A percentile compares a stretch with the other conserved stretches of the same genome.
Evolutionary conservation across 495 filamentous ascomycete species (phyloP).

Genomic region (Penicillium robsamsonii): DNA sequence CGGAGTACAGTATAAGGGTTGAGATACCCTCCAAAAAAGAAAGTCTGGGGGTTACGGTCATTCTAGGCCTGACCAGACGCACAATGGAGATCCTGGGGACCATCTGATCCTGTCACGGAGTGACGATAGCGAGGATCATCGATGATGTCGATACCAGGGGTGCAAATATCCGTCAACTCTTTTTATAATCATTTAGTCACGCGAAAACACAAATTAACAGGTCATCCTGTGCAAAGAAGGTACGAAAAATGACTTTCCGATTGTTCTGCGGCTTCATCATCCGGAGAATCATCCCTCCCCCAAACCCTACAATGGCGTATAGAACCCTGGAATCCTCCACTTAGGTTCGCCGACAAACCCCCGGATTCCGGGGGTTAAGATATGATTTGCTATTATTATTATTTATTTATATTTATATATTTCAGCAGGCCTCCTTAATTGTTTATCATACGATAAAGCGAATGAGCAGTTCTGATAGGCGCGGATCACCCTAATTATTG

Average conservation of each 20-base stretch:
- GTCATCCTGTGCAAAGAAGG: slow-evolving; percentile 14
- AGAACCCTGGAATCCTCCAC: background rate
- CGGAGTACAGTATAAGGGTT: background rate
- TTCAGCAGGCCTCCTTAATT: background rate
- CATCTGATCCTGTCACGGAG: slow-evolving; percentile 9
- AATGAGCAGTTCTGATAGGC: slow-evolving; percentile 23
- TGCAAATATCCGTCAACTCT: slow-evolving; percentile 3
- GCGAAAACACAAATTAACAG: slow-evolving; percentile 14
- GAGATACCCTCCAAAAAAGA: background rate
- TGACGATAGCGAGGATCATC: slow-evolving; percentile 28
- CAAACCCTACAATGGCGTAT: background rate
- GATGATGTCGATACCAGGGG: slow-evolving; percentile 31
- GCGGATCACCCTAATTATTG: slow-evolving; percentile 26
- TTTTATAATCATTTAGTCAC: slow-evolving; percentile 28
- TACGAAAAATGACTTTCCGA: too few relatives aligned
- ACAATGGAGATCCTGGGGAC: background rate
- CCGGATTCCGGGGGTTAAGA: slow-evolving; percentile 9
- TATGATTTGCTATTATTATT: background rate
- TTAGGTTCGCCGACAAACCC: slow-evolving; percentile 15
- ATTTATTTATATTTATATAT: background rate
- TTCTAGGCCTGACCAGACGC: slow-evolving; percentile 3
- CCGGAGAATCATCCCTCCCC: background rate
- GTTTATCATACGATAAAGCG: background rate
- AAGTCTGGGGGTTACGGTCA: background rate
- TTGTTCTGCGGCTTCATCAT: slow-evolving; percentile 1